Percentiles rank a stretch among this genome's conserved stretches.
Conservation (phyloP, 2,329 filamentous ascomycete genomes). For the Trichoderma atroviride region DNA sequence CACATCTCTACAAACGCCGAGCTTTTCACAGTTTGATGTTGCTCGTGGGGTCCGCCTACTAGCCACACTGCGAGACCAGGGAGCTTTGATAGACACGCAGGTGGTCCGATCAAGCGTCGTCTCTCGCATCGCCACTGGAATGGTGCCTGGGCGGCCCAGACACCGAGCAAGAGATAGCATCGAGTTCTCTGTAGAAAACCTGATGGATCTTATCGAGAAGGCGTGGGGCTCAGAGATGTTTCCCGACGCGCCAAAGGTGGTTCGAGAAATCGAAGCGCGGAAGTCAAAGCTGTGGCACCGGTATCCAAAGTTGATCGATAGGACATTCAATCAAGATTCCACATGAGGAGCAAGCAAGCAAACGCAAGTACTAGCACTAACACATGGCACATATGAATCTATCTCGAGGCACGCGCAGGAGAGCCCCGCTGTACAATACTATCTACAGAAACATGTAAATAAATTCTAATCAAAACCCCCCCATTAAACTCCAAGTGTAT, state of each 20-base stretch:
- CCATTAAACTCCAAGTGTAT: constrained; percentile 36
- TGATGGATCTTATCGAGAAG: constrained; percentile 40
- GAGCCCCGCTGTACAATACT: constrained; percentile 22
- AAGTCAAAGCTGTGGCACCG: constrained; percentile 38
- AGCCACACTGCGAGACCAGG: constrained; percentile 40
- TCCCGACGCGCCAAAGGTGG: constrained; percentile 32
- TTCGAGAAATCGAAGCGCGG: constrained; percentile 35
- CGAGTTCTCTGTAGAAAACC: constrained; percentile 37
- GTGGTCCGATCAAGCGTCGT: constrained; percentile 37
- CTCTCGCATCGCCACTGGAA: constrained; percentile 37
- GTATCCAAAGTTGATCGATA: constrained; percentile 37
- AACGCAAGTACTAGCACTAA: constrained; percentile 3
- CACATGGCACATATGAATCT: constrained; percentile 11
- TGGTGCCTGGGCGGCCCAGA: constrained; percentile 36
- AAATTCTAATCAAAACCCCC: constrained; percentile 28
- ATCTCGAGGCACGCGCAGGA: constrained; percentile 1
- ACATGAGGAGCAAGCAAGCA: not conserved
- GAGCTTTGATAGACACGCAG: constrained; percentile 41
- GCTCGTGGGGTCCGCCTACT: constrained; percentile 44
- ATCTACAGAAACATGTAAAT: constrained; percentile 28
- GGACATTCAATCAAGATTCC: constrained; percentile 33
- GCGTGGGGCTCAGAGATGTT: constrained; percentile 42
- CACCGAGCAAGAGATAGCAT: constrained; percentile 37
- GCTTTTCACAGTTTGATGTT: constrained; percentile 37
- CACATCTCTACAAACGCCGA: constrained; percentile 19